Conservation (phyloP, 2,329 filamentous ascomycete species). For the Calycina marina region DNA sequence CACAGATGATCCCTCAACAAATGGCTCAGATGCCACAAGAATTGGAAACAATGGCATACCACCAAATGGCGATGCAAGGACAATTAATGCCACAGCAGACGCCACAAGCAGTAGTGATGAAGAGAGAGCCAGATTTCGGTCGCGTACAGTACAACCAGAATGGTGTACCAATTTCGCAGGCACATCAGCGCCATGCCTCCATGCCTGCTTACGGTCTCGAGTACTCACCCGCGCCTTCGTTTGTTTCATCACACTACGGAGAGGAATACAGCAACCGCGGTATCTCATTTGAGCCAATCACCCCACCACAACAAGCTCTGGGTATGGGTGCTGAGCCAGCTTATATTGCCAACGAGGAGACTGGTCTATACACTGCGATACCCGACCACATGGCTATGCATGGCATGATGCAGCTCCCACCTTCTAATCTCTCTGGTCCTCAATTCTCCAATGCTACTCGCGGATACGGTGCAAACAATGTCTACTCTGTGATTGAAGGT, state of each 20-base stretch:
- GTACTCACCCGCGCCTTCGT: slow-evolving; percentile 94
- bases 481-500: slow-evolving; percentile 92
- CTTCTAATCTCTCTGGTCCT: slow-evolving; percentile 66
- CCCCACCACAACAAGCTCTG: slow-evolving; percentile 80
- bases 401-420: slow-evolving; percentile 80
- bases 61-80: slow-evolving; percentile 49
- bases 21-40: slow-evolving; percentile 44
- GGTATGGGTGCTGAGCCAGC: slow-evolving; percentile 76
- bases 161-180: slow-evolving; percentile 67
- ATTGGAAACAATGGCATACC: slow-evolving; percentile 50
- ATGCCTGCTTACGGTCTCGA: slow-evolving; percentile 93
- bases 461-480: slow-evolving; percentile 56
- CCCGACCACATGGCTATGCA: slow-evolving; percentile 76
- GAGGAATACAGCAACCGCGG: slow-evolving; percentile 96
- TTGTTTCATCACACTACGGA: slow-evolving; percentile 85
- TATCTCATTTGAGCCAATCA: slow-evolving; percentile 92
- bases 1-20: slow-evolving; percentile 58
- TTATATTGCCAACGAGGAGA: slow-evolving; percentile 97
- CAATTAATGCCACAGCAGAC: slow-evolving; percentile 53
- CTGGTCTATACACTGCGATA: slow-evolving; percentile 86
- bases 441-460: slow-evolving; percentile 62
- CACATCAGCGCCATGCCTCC: slow-evolving; percentile 89
- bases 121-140: slow-evolving; percentile 75
- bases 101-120: no score
- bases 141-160: slow-evolving; percentile 86